These are phyloP conservation scores for Rhynchospora breviuscula DNA, from an alignment of 176 grass and related monocot genomes.

Conservation along the genomic window DNA sequence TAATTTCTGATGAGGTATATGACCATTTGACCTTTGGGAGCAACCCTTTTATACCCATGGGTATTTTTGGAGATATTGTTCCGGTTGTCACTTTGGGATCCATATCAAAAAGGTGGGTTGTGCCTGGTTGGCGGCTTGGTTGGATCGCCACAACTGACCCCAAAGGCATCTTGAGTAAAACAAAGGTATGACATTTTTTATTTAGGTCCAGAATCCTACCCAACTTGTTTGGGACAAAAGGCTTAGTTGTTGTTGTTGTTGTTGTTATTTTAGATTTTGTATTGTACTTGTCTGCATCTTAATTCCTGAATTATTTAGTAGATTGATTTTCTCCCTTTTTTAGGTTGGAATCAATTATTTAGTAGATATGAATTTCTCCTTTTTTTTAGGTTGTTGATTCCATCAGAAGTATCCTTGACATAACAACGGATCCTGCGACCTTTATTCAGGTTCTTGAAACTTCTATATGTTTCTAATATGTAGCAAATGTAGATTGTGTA, in stretches of 20 bases:
- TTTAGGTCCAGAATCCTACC: too few species aligned
- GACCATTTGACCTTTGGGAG: constrained; percentile 47
- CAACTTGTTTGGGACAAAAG: too few species aligned
- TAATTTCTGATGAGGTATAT: constrained; percentile 78
- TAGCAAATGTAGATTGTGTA: not conserved
- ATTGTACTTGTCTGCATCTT: not conserved
- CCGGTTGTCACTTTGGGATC: constrained; percentile 59
- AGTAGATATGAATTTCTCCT: not conserved
- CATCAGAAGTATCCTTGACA: constrained; percentile 37
- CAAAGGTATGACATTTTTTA: constrained; percentile 36
- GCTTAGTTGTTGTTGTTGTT: too few species aligned
- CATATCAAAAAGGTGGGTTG: constrained; percentile 71
- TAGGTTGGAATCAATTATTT: constrained; percentile 28
- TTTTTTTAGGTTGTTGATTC: constrained; percentile 41
- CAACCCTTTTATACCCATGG: constrained; percentile 64
- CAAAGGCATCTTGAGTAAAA: constrained; percentile 51
- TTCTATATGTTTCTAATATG: not conserved
- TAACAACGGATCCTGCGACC: constrained; percentile 55
- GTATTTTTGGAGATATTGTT: constrained; percentile 42
- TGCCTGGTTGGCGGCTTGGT: constrained; percentile 72
- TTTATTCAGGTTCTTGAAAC: constrained; percentile 45
- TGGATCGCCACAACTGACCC: constrained; percentile 61
- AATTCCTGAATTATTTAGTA: not conserved
- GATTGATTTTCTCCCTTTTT: not conserved
- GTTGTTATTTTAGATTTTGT: not conserved